These are phyloP conservation scores for Hyparrhenia diplandra DNA, from an alignment of 176 grass and related monocot species.

Conservation along the genomic window DNA sequence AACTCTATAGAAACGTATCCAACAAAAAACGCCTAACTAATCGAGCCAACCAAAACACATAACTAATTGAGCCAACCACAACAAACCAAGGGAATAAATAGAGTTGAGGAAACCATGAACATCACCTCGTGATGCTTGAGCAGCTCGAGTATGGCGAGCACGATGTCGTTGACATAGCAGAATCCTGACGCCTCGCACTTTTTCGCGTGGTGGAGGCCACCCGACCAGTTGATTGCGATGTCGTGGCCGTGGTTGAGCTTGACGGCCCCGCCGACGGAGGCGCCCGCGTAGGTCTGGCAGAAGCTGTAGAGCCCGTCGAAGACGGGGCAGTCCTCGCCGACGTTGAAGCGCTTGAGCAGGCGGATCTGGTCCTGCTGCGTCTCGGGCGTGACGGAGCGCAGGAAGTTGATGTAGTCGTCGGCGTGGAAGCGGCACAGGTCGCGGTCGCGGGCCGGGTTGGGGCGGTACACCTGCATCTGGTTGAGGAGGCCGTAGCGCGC, in stretches of 20 bases:
- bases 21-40: too few species aligned
- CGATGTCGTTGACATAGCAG: constrained; percentile 93
- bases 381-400: constrained; percentile 73
- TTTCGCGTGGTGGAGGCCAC: constrained; percentile 80
- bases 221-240: constrained; percentile 89
- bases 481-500: constrained; percentile 63
- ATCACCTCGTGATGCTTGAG: constrained; percentile 67
- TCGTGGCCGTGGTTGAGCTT: constrained; percentile 81
- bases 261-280: constrained; percentile 60
- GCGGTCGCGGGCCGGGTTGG: constrained; percentile 53
- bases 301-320: constrained; percentile 79
- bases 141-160: constrained; percentile 80
- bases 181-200: constrained; percentile 82
- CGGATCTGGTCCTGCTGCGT: constrained; percentile 72
- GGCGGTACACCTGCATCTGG: constrained; percentile 69
- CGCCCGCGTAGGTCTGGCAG: constrained; percentile 93
- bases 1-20: not conserved
- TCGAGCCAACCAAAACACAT: not conserved
- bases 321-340: constrained; percentile 85
- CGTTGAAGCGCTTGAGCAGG: constrained; percentile 69
- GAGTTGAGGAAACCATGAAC: not conserved
- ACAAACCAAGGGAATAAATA: not conserved
- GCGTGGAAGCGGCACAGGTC: constrained; percentile 87
- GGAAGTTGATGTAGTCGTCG: constrained; percentile 88
- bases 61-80: not conserved